A percentile compares a stretch with the other conserved stretches of the same genome.
phyloP scores from a whole-genome alignment of 73 alveolate genomes.

The Paramecium tetraurelia region DNA sequence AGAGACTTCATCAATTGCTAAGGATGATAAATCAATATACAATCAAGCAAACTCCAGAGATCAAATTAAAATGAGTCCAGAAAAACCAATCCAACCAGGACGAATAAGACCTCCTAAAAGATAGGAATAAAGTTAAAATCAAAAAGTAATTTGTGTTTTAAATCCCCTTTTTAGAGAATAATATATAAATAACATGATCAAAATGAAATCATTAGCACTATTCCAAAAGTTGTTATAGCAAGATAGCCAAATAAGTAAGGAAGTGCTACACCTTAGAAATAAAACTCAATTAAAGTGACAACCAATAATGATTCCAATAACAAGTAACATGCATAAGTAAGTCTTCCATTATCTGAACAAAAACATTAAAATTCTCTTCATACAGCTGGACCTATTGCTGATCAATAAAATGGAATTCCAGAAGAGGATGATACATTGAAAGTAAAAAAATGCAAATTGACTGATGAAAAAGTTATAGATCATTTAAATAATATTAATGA shows the following conservation, averaged over 20 bases:
- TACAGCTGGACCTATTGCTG: neutral
- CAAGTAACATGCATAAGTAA: neutral
- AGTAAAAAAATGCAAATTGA: neutral
- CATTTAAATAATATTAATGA: neutral
- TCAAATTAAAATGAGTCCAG: neutral
- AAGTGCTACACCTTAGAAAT: neutral
- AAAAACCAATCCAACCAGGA: neutral
- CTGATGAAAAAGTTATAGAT: neutral
- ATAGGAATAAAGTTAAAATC: slow-evolving; percentile 3
- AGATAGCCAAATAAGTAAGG: neutral
- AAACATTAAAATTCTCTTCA: neutral
- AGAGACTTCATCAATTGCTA: neutral
- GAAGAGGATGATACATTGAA: neutral
- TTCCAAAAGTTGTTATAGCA: neutral
- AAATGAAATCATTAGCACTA: neutral
- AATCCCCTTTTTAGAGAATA: neutral
- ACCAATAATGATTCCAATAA: neutral
- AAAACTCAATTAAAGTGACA: neutral
- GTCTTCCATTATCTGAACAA: neutral
- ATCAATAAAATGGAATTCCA: neutral
- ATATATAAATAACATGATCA: neutral
- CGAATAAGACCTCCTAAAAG: slow-evolving; percentile 26
- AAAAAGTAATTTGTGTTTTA: neutral
- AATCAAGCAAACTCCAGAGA: neutral
- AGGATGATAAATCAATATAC: neutral